phyloP scores from a whole-genome alignment of 2,329 filamentous ascomycete species.

The Microdochium trichocladiopsis region DNA sequence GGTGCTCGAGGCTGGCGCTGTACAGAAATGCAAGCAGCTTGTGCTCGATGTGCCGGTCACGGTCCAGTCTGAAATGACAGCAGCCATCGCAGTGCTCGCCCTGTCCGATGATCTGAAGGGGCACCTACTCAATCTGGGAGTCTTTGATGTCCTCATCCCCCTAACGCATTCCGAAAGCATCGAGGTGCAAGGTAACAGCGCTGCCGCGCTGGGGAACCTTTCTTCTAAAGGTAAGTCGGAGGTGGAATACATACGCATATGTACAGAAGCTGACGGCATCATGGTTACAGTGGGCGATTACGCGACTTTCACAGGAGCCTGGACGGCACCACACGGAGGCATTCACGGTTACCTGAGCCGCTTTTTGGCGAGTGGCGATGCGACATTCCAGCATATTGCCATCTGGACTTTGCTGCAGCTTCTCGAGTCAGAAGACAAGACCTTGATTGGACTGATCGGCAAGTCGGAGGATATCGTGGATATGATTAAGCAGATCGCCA shows the following conservation, averaged over 20 bases:
- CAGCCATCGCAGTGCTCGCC: slow-evolving; percentile 94
- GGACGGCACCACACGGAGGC: slow-evolving; percentile 85
- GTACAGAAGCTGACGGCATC: slow-evolving; percentile 5
- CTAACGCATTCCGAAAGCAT: slow-evolving; percentile 93
- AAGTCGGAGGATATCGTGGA: slow-evolving; percentile 87
- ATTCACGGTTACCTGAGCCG: slow-evolving; percentile 92
- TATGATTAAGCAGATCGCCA: slow-evolving; percentile 86
- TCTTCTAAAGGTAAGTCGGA: slow-evolving; percentile 79
- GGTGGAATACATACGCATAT: neutral
- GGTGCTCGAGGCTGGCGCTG: slow-evolving; percentile 92
- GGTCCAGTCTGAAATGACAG: slow-evolving; percentile 98
- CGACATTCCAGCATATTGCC: slow-evolving; percentile 98
- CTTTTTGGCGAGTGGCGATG: slow-evolving; percentile 88
- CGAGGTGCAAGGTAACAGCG: slow-evolving; percentile 97
- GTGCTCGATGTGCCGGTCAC: slow-evolving; percentile 88
- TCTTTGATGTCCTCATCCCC: slow-evolving; percentile 94
- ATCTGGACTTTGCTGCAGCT: slow-evolving; percentile 97
- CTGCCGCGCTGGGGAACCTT: slow-evolving; percentile 87
- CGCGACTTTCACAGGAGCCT: slow-evolving; percentile 89
- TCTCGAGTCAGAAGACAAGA: slow-evolving; percentile 89
- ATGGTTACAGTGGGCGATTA: slow-evolving; percentile 75
- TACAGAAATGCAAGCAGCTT: slow-evolving; percentile 97
- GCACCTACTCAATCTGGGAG: slow-evolving; percentile 81
- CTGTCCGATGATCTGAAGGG: slow-evolving; percentile 93
- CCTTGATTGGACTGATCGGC: slow-evolving; percentile 79